A percentile compares a stretch with the other conserved stretches of the same genome.
Conservation (phyloP, 306 rosid genomes). For the Cucurbita argyrosperma region DNA sequence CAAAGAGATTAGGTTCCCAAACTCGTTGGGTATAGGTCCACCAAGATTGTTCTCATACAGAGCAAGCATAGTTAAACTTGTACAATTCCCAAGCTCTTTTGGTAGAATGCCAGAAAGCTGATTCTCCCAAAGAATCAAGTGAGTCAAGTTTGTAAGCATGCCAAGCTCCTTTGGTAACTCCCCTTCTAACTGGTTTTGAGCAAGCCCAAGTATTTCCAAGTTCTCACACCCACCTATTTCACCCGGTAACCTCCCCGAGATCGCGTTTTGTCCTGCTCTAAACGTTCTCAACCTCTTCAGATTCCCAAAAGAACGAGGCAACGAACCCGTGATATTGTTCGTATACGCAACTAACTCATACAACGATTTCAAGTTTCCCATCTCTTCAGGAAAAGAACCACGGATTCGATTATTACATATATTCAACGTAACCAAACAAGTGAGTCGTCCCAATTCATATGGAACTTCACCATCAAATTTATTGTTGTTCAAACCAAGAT, state of each 20-base stretch:
- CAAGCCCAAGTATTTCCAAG: slow-evolving; percentile 70
- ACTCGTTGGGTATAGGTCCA: slow-evolving; percentile 57
- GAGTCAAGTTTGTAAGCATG: slow-evolving; percentile 46
- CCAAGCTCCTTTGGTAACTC: slow-evolving; percentile 71
- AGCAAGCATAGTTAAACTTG: slow-evolving; percentile 56
- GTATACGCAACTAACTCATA: slow-evolving; percentile 62
- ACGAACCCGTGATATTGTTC: slow-evolving; percentile 61
- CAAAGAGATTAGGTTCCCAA: slow-evolving; percentile 60
- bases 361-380: slow-evolving; percentile 58
- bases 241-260: slow-evolving; percentile 63
- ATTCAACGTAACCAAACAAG: slow-evolving; percentile 40
- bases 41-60: slow-evolving; percentile 49
- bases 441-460: slow-evolving; percentile 67
- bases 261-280: slow-evolving; percentile 79
- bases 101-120: slow-evolving; percentile 67
- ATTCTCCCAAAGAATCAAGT: slow-evolving; percentile 52
- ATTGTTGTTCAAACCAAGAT: slow-evolving; percentile 59
- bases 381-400: slow-evolving; percentile 53
- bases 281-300: slow-evolving; percentile 44
- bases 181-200: slow-evolving; percentile 70
- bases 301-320: slow-evolving; percentile 69
- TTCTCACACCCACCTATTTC: slow-evolving; percentile 60
- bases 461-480: slow-evolving; percentile 66
- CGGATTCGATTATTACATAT: slow-evolving; percentile 65
- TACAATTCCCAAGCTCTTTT: slow-evolving; percentile 66